Base-by-base conservation (phyloP, 2,329 filamentous ascomycete species). In the Mollisiaceae sp. region DNA sequence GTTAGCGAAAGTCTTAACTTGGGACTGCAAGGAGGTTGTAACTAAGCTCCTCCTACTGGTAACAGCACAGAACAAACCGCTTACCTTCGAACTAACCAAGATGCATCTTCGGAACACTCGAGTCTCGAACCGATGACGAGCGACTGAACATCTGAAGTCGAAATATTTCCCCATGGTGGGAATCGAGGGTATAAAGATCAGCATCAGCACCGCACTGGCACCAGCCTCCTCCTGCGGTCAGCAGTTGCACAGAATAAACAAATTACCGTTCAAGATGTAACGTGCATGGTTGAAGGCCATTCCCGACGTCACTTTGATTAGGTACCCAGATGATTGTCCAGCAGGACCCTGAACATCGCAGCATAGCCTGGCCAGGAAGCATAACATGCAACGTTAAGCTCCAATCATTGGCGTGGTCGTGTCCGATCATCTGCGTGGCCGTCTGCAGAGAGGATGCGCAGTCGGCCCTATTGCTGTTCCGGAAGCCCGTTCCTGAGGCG, bases 231-330 rank as follows among this genome's bases (percentile, higher is more conserved):
- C 24, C 50, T 54, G 50, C 24, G 50, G 50, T 54, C 50, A 54
- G 50, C 50, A 54, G 50, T 45, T 35, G 57, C 36, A 59, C 57
- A 43, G 39, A 36, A 59, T 47, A 43, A 59, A 59, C 57, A 59
- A 47, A 54, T 54, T 54, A 54, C 22, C 39, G n/a, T 47, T 47
- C 41, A 41, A n/a, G 20, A 59, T 59, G 57, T 47, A 59, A 59
- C 57, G 41, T 59, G 32, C 20, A 47, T 36, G 57, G 57, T 27
- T 45, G 41, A 59, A 38, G 12, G 22, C 38, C 38, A 20, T 27
- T 27, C 35, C 22, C 39, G 57, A 47, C 57, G 57, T 59, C 57
- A 45, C 57, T 59, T 59, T 59, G 57, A 59, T 59, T n/a, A 47
- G 57, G 57, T 43, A 59, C 57, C 57, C 22, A 59, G 57, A 39